Conservation (phyloP, 2,329 filamentous ascomycete genomes). For the Xylariaceae sp. region DNA sequence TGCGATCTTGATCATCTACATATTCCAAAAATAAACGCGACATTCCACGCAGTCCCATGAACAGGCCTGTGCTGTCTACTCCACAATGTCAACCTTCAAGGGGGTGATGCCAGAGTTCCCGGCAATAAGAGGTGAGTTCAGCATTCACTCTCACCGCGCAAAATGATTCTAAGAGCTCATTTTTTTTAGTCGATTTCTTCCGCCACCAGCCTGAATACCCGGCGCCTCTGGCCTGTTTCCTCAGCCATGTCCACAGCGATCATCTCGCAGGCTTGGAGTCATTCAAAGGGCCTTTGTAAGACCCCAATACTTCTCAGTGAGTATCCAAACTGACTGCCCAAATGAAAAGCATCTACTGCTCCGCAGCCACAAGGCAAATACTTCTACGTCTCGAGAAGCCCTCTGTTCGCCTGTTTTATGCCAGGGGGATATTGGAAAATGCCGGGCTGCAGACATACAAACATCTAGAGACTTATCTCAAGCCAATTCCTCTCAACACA, state of each 20-base stretch:
- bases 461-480: conserved; percentile 67
- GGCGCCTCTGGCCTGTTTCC: conserved; percentile 74
- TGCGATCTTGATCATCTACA: too few relatives aligned
- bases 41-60: neutral
- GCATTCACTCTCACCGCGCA: conserved; percentile 18
- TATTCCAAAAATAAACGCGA: too few relatives aligned
- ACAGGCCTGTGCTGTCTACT: neutral
- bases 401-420: conserved; percentile 75
- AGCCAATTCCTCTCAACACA: conserved; percentile 75
- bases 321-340: neutral
- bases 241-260: conserved; percentile 90
- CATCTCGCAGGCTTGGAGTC: conserved; percentile 77
- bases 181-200: conserved; percentile 70
- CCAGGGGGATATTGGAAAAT: conserved; percentile 69
- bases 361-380: conserved; percentile 73
- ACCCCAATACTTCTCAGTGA: neutral
- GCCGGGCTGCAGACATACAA: conserved; percentile 65
- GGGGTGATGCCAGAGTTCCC: conserved; percentile 72
- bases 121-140: conserved; percentile 66
- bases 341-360: conserved; percentile 70
- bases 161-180: neutral
- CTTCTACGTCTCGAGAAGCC: conserved; percentile 75
- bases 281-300: conserved; percentile 67
- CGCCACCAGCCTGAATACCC: conserved; percentile 46
- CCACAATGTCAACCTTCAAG: conserved; percentile 69